A percentile compares a stretch with the other conserved stretches of the same genome.
These are phyloP conservation scores for Dendrobium chrysotoxum DNA, from an alignment of 106 monocot genomes.

Conservation along the genomic window DNA sequence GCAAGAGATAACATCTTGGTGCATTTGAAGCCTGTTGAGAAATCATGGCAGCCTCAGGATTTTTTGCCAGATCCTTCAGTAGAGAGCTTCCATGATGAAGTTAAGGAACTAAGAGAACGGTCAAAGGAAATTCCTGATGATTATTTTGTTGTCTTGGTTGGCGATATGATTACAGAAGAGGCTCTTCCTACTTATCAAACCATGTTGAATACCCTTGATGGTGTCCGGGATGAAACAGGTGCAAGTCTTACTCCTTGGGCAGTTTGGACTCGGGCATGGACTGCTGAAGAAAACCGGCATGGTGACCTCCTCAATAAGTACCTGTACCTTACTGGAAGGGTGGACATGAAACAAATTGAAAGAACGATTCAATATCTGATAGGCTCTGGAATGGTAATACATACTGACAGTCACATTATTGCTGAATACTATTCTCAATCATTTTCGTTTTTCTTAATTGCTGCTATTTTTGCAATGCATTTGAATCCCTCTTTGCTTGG, in stretches of 20 bases:
- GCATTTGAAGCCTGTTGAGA: slow-evolving; percentile 22
- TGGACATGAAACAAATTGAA: slow-evolving; percentile 25
- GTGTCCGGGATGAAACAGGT: slow-evolving; percentile 23
- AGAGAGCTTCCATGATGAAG: slow-evolving; percentile 14
- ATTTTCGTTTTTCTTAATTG: too few relatives aligned
- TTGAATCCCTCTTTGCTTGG: too few relatives aligned
- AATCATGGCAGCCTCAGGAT: slow-evolving; percentile 29
- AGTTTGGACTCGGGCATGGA: slow-evolving; percentile 28
- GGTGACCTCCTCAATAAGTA: slow-evolving; percentile 30
- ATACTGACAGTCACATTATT: background rate
- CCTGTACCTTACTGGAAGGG: slow-evolving; percentile 23
- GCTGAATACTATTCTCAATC: background rate
- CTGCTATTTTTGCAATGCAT: too few relatives aligned
- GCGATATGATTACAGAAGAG: slow-evolving; percentile 17
- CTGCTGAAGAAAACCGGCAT: slow-evolving; percentile 27
- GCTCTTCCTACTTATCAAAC: slow-evolving; percentile 20
- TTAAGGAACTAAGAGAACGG: slow-evolving; percentile 1
- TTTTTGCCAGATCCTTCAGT: slow-evolving; percentile 17
- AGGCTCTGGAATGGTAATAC: slow-evolving; percentile 16
- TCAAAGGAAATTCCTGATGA: slow-evolving; percentile 13
- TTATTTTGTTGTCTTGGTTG: slow-evolving; percentile 2
- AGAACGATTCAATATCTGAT: slow-evolving; percentile 31
- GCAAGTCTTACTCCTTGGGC: slow-evolving; percentile 27
- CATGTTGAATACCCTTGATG: slow-evolving; percentile 12
- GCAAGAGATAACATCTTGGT: slow-evolving; percentile 16